Evolutionary conservation across 78 protist genomes (phyloP), one percentile per base, ranked within the genome.

Genomic region (Salpingoeca rosetta): DNA sequence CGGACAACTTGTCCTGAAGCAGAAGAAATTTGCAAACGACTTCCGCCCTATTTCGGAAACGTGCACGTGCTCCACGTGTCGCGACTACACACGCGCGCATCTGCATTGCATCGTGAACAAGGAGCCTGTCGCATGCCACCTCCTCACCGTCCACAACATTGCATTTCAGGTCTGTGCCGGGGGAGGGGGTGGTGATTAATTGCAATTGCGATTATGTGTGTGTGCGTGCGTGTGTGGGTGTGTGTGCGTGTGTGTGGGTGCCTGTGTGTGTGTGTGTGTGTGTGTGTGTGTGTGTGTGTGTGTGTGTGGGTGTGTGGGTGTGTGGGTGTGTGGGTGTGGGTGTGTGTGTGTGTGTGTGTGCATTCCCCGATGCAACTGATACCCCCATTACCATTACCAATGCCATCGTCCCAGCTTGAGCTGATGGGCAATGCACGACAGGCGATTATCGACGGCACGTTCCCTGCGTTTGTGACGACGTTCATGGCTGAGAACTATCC

Each of bases 121-220:
- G 44, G 94, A 92, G 42, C 80, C 79, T 7, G 87, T 86, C 28
- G 97, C 89, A 24, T 88, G 90, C 39, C 95, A 92, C 37, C 88
- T 97, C 39, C 83, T 97, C 80, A 89, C 99, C 40, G 75, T 85
- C 74, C 99, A 97, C 92, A 97, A 97, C 86, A 81, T 97, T 39
- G 92, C 93, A 1, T 95, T 90, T 77, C 94, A 91, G 81, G 83
- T 95, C 90, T 35, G 91, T 95, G 45, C 41, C 44, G 42, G 92
- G 82, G 12, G 89, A 90, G 37, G 27, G 35, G 40, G 36, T 40
- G 36, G 38, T 11, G 44, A 3, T 35, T 11, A 35, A 36, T 12
- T 35, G 12, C 11, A 12, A 26, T 84, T 0, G 24, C 85, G 27
- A n/a, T n/a, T n/a, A n/a, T n/a, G n/a, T n/a, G n/a, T n/a, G n/a